Base-by-base conservation (phyloP, 345 rosid genomes). In the Rhodamnia argentea region DNA sequence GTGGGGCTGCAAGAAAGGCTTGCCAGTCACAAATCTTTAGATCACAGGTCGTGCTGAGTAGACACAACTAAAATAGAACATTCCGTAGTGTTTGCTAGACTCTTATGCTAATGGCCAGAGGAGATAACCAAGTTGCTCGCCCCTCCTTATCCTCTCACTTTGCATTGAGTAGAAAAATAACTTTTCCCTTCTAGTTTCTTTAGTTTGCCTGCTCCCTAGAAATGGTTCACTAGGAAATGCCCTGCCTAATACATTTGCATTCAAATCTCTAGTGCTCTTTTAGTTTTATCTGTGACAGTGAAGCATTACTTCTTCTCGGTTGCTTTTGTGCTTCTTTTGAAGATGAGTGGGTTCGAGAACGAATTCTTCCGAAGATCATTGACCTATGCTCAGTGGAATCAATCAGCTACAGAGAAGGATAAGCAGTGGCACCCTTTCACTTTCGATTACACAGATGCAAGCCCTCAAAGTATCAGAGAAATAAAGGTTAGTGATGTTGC, bases 361-460 rank as follows among this genome's bases (percentile, higher is more conserved):
- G 86, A 88, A 55, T 27, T 86, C 37, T 84, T 82, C 22, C 84
- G 62, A 62, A 86, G 88, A 64, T 75, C 88, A 82, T 23, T 84
- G 85, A 86, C 90, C 52, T 88, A 84, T 85, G 82, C 86, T 13
- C 51, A 11, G 37, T 88, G 88, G 88, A 74, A 84, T 84, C 51
- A 83, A 52, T 70, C 81, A 32, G 47, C 47, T 37, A 37, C 81
- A 37, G 47, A 37, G 32, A 18, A 70, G 26, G 81, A 70, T 70
- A 20, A 50, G 47, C 54, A 27, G 51, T 88, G 89, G 88, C 89
- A 88, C 57, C 90, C 88, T 11, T 42, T 53, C 55, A 88, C 89
- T 5, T 88, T 88, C 58, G 52, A 76, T 76, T 81, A 86, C 13
- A 56, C 62, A 7, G 86, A 83, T 88, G 84, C 82, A 51, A 52